Conservation (phyloP, 352 stramenopile genomes). For the Globisporangium rhizosaccharum region DNA sequence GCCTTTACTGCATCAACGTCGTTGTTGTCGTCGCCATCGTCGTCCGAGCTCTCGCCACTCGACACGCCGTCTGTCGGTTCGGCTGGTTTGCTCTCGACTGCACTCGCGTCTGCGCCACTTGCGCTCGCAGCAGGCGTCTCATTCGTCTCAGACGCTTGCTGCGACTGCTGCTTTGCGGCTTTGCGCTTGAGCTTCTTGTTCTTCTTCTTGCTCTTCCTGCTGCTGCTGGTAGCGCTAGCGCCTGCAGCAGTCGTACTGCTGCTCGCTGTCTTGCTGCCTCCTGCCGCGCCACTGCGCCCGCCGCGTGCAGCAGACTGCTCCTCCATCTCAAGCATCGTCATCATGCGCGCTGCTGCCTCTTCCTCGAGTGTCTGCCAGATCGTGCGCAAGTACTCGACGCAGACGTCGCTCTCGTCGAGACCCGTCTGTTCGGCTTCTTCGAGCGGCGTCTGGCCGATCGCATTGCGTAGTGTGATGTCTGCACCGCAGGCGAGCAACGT, state of each 20-base stretch:
- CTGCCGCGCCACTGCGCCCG: background rate
- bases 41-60: conserved; percentile 14
- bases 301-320: conserved; percentile 21
- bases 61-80: background rate
- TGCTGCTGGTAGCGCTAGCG: background rate
- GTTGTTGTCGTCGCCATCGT: conserved; percentile 4
- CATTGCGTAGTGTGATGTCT: conserved; percentile 75
- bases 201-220: conserved; percentile 70
- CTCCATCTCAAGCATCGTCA: conserved; percentile 83
- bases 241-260: background rate
- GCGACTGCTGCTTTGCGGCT: conserved; percentile 20
- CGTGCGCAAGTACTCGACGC: conserved; percentile 47
- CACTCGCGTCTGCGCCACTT: background rate
- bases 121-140: background rate
- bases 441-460: conserved; percentile 70
- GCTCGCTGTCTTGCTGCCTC: background rate
- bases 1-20: background rate
- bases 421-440: conserved; percentile 74
- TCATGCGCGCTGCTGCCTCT: conserved; percentile 70
- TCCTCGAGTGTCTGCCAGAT: conserved; percentile 76
- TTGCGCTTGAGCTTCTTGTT: conserved; percentile 71
- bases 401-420: conserved; percentile 45
- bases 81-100: background rate
- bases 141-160: conserved; percentile 6
- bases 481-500: conserved; percentile 51